Evolutionary conservation across 2,329 filamentous ascomycete genomes (phyloP).

Genomic region (Zarea fungicola): DNA sequence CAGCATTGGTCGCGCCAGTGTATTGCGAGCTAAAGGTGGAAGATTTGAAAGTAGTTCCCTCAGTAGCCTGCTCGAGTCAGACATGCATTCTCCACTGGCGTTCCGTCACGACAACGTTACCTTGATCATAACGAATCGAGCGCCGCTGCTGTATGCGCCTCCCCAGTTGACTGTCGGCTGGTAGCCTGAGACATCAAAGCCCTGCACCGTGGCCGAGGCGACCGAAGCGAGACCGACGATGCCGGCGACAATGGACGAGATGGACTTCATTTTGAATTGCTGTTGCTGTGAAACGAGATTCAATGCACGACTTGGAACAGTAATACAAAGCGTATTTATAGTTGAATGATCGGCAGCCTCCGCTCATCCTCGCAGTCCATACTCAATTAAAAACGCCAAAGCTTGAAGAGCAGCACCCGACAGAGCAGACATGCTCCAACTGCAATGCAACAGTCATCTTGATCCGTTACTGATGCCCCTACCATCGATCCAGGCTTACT

Average conservation of each 20-base stretch:
- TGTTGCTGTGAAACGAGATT: neutral
- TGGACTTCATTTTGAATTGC: slow-evolving; percentile 13
- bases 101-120: too few relatives aligned
- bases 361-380: neutral
- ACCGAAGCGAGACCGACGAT: slow-evolving; percentile 15
- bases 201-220: slow-evolving; percentile 27
- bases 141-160: slow-evolving; percentile 32
- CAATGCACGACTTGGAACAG: neutral
- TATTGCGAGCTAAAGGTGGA: slow-evolving; percentile 45
- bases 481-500: neutral
- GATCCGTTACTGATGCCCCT: slow-evolving; percentile 3
- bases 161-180: slow-evolving; percentile 34
- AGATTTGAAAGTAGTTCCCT: slow-evolving; percentile 43
- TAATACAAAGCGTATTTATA: slow-evolving; percentile 2
- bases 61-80: slow-evolving; percentile 38
- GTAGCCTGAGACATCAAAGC: slow-evolving; percentile 39
- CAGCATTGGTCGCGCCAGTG: slow-evolving; percentile 42
- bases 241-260: slow-evolving; percentile 4
- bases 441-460: neutral
- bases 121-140: slow-evolving; percentile 42
- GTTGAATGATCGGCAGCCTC: neutral
- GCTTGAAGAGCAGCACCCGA: neutral
- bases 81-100: neutral
- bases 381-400: neutral
- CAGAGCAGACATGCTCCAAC: neutral